phyloP scores from a whole-genome alignment of 768 basidiomycete species.

The Cystoderma amianthinum region DNA sequence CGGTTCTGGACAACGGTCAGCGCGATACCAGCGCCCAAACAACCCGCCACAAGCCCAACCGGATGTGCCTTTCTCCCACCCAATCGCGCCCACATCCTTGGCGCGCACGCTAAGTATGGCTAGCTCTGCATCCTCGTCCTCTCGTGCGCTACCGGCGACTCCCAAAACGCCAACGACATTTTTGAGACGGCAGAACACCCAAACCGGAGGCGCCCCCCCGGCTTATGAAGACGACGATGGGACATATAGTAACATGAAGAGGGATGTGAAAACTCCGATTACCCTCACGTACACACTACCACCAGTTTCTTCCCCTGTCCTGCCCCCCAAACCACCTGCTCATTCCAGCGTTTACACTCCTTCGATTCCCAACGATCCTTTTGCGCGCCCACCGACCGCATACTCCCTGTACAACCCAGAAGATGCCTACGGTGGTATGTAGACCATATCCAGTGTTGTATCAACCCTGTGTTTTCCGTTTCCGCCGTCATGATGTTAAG shows the following conservation, averaged over 20 bases:
- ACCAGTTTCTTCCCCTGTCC: background rate
- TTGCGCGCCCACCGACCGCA: slow-evolving; percentile 5
- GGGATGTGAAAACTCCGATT: slow-evolving; percentile 12
- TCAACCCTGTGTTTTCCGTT: background rate
- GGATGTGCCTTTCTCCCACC: background rate
- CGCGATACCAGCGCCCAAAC: background rate
- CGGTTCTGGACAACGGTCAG: background rate
- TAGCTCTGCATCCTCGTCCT: background rate
- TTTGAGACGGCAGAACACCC: slow-evolving; percentile 9
- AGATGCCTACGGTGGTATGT: slow-evolving; percentile 18
- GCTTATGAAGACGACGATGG: slow-evolving; percentile 14
- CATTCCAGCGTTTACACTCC: background rate
- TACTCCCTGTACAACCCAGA: slow-evolving; percentile 12
- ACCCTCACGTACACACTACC: background rate
- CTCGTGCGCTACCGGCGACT: background rate
- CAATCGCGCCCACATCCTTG: slow-evolving; percentile 1
- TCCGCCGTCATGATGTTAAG: background rate
- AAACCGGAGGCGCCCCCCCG: slow-evolving; percentile 14
- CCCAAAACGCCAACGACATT: background rate
- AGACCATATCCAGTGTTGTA: background rate
- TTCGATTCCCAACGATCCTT: background rate
- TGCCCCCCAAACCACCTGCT: background rate
- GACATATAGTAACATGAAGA: slow-evolving; percentile 9
- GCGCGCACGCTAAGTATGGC: background rate
- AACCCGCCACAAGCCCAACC: background rate